Conservation (phyloP, 805 yeast genomes). For the Kodamaea kakaduensis region DNA sequence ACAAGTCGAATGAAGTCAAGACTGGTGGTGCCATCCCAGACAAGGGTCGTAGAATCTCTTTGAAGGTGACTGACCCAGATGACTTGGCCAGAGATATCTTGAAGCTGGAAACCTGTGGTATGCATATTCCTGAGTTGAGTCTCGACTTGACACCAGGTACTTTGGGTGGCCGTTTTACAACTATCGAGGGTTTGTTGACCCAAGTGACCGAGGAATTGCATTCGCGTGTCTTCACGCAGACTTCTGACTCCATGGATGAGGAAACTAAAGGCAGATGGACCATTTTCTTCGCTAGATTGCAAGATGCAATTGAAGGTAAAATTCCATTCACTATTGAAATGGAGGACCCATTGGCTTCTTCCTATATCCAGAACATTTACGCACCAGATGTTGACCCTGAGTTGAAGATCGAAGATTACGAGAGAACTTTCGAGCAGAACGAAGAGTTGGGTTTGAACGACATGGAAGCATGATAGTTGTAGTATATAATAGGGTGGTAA, state of each 20-base stretch:
- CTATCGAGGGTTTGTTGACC: constrained; percentile 85
- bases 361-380: constrained; percentile 95
- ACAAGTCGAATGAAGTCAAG: constrained; percentile 94
- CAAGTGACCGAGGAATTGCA: constrained; percentile 91
- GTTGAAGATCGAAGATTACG: constrained; percentile 86
- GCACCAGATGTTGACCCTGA: constrained; percentile 99
- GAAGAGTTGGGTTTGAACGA: constrained; percentile 83
- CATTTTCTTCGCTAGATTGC: constrained; percentile 65
- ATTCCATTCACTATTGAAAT: constrained; percentile 76
- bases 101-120: constrained; percentile 89
- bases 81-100: constrained; percentile 92
- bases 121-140: constrained; percentile 80
- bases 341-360: constrained; percentile 94
- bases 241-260: constrained; percentile 88
- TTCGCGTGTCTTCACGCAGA: constrained; percentile 74
- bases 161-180: constrained; percentile 95
- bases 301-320: constrained; percentile 78
- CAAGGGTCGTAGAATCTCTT: constrained; percentile 69
- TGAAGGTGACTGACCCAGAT: constrained; percentile 80
- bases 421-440: constrained; percentile 83
- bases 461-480: constrained; percentile 32
- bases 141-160: constrained; percentile 95
- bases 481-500: neutral
- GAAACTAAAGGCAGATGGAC: constrained; percentile 80
- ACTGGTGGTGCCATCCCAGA: constrained; percentile 96